These are phyloP conservation scores for Ceriops decandra DNA, from an alignment of 345 rosid genomes.

Conservation along the genomic window DNA sequence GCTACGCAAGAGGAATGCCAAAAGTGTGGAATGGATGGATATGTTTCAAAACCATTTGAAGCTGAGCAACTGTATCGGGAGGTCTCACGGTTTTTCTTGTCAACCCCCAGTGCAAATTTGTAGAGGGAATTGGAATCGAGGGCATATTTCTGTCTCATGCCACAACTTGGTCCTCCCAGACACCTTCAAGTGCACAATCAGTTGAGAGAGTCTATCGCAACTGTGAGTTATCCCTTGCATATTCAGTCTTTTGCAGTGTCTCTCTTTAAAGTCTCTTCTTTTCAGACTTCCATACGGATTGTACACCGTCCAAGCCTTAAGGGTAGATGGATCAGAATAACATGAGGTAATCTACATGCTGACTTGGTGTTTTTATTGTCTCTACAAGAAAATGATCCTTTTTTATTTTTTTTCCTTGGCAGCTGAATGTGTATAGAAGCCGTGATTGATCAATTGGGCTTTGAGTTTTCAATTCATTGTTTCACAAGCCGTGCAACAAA, in stretches of 20 bases:
- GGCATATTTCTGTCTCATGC: constrained; percentile 4
- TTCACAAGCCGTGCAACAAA: neutral
- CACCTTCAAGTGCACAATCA: no score
- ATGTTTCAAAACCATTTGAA: constrained; percentile 90
- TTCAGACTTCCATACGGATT: no score
- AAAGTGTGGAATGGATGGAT: constrained; percentile 66
- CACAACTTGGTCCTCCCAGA: no score
- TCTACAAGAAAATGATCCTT: constrained; percentile 24
- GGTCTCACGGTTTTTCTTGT: constrained; percentile 57
- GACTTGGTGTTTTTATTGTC: neutral
- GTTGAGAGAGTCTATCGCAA: no score
- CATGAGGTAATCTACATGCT: neutral
- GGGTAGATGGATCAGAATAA: no score
- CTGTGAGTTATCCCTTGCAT: no score
- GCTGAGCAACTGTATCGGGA: constrained; percentile 64
- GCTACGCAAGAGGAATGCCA: constrained; percentile 72
- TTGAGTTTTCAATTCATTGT: constrained; percentile 19
- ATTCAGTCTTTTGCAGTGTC: no score
- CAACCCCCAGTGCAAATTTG: constrained; percentile 12
- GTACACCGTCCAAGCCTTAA: no score
- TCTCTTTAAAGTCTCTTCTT: no score
- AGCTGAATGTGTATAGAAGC: constrained; percentile 22
- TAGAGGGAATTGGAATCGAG: constrained; percentile 8
- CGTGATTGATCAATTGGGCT: constrained; percentile 19
- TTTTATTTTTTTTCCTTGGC: constrained; percentile 2